Evolutionary conservation across 2,329 filamentous ascomycete species (phyloP).

Genomic region (Diaporthe citri): DNA sequence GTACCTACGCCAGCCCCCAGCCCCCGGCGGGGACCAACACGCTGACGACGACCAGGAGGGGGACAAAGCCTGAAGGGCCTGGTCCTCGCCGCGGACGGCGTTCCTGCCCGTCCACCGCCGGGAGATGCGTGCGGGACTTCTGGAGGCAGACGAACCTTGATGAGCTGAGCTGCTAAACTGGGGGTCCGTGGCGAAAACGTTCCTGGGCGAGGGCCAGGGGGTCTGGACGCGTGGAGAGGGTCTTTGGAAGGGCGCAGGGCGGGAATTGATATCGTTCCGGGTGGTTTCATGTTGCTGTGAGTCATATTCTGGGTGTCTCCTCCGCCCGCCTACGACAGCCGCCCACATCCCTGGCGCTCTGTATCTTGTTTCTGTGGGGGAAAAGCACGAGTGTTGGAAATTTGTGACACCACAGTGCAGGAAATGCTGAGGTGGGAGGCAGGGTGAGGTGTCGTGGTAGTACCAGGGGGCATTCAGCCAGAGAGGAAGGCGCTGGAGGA

Average conservation of each 20-base stretch:
- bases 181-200: not conserved
- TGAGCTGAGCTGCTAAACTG: not conserved
- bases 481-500: not conserved
- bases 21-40: too few species aligned
- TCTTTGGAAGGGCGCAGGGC: not conserved
- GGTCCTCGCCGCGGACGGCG: too few species aligned
- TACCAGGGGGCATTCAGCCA: not conserved
- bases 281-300: conserved; percentile 1
- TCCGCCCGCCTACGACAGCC: not conserved
- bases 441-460: not conserved
- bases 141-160: not conserved
- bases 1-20: too few species aligned
- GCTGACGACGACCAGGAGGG: too few species aligned
- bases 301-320: not conserved
- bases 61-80: too few species aligned
- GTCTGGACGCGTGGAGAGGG: not conserved
- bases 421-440: not conserved
- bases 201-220: not conserved
- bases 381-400: not conserved
- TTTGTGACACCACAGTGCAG: not conserved
- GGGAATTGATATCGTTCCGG: not conserved
- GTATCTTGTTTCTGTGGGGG: not conserved
- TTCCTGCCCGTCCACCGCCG: too few species aligned
- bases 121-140: not conserved
- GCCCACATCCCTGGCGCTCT: not conserved